A percentile compares a stretch with the other conserved stretches of the same genome.
These are phyloP conservation scores for Uronychia binucleata DNA, from an alignment of 73 alveolate genomes.

Conservation along the genomic window DNA sequence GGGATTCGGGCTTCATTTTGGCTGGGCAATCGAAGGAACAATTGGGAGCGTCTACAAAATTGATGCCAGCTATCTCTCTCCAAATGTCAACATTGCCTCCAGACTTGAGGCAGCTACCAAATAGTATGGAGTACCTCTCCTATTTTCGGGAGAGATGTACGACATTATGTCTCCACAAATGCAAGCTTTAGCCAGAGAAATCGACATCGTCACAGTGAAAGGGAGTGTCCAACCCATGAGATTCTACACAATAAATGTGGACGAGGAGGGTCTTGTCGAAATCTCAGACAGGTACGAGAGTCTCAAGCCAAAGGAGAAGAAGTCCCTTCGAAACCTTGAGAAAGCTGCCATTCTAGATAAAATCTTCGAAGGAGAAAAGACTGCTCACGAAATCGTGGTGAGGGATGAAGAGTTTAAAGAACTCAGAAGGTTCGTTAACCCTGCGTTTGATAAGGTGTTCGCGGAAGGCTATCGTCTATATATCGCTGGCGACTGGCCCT, in stretches of 20 bases:
- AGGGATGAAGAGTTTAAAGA: slow-evolving; percentile 32
- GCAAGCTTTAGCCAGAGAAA: slow-evolving; percentile 52
- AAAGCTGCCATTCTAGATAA: not conserved
- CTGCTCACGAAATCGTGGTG: slow-evolving; percentile 22
- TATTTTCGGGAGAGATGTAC: slow-evolving; percentile 45
- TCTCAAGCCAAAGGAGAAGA: slow-evolving; percentile 35
- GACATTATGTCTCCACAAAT: slow-evolving; percentile 57
- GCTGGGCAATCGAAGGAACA: slow-evolving; percentile 96
- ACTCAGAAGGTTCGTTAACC: slow-evolving; percentile 27
- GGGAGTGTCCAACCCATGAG: slow-evolving; percentile 89
- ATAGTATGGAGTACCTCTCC: slow-evolving; percentile 64
- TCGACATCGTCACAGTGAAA: slow-evolving; percentile 92
- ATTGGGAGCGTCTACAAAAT: slow-evolving; percentile 92
- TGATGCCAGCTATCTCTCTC: slow-evolving; percentile 93
- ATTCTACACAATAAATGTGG: slow-evolving; percentile 79
- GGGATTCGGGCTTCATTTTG: slow-evolving; percentile 96
- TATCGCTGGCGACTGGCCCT: no score
- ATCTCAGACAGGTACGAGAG: no score
- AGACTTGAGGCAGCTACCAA: slow-evolving; percentile 76
- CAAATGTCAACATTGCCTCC: slow-evolving; percentile 89
- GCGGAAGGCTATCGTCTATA: no score
- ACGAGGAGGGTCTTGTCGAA: no score
- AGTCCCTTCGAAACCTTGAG: slow-evolving; percentile 16
- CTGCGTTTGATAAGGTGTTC: no score
- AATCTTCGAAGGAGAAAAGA: slow-evolving; percentile 5